Conservation (phyloP, 2,329 filamentous ascomycete genomes). For the Pseudocercospora ulei region DNA sequence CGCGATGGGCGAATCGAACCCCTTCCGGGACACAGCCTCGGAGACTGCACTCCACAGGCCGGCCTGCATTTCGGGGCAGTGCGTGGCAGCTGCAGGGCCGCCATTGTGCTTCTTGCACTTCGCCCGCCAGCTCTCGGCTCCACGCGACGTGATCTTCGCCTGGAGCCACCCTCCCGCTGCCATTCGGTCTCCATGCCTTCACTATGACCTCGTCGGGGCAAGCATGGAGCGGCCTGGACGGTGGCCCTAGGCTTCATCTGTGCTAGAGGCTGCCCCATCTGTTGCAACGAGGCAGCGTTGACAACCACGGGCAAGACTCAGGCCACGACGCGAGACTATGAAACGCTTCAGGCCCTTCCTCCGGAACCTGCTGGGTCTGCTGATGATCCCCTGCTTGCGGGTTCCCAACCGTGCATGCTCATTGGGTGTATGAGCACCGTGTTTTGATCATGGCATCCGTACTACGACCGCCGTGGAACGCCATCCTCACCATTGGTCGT, state of each 20-base stretch:
- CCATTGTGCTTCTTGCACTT: neutral
- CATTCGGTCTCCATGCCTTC: constrained; percentile 5
- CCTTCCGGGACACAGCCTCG: constrained; percentile 6
- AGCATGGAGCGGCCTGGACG: constrained; percentile 1
- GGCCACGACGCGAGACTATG: neutral
- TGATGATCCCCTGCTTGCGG: no score
- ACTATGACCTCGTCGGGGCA: constrained; percentile 1
- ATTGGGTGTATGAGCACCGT: no score
- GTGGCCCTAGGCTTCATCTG: neutral
- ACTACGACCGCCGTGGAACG: no score
- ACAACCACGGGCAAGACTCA: constrained; percentile 1
- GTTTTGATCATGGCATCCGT: no score
- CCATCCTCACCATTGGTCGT: no score
- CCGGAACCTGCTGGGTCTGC: no score
- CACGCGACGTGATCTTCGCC: constrained; percentile 1
- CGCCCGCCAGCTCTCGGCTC: constrained; percentile 4
- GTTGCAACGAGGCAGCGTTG: neutral
- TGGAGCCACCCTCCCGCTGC: neutral
- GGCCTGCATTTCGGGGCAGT: constrained; percentile 7
- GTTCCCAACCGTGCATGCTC: no score
- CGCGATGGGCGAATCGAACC: constrained; percentile 3
- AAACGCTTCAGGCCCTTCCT: constrained; percentile 1
- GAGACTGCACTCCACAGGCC: constrained; percentile 5
- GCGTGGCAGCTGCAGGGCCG: constrained; percentile 1
- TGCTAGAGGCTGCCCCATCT: neutral